These are phyloP conservation scores for Salix dunnii DNA, from an alignment of 345 rosid species.

Conservation along the genomic window DNA sequence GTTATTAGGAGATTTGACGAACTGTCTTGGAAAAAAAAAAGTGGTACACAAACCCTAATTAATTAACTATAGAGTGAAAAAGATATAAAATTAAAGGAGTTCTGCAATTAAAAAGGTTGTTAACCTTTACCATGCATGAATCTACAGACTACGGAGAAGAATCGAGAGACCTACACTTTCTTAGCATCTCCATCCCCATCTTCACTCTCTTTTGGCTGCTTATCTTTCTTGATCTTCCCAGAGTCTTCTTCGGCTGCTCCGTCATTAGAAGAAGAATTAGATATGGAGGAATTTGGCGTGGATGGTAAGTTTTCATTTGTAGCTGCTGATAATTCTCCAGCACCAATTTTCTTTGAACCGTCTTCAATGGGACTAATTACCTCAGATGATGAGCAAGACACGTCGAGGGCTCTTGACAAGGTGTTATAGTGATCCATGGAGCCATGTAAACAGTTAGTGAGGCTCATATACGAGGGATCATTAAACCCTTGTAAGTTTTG, in stretches of 20 bases:
- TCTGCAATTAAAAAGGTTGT: not conserved
- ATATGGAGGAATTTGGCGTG: conserved; percentile 31
- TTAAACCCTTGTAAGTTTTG: conserved; percentile 21
- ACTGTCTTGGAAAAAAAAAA: not conserved
- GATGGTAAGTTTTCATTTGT: not conserved
- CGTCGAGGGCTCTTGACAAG: conserved; percentile 46
- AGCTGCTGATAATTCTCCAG: conserved; percentile 2
- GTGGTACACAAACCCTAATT: not conserved
- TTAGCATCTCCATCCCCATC: conserved; percentile 20
- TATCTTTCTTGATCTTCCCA: conserved; percentile 12
- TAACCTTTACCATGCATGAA: not conserved
- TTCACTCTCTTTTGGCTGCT: conserved; percentile 8
- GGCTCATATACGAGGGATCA: conserved; percentile 45
- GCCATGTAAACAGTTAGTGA: conserved; percentile 57
- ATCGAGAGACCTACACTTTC: conserved; percentile 21
- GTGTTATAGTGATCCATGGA: conserved; percentile 48
- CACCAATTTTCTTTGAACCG: not conserved
- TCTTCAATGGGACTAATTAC: conserved; percentile 7
- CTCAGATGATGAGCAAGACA: conserved; percentile 16
- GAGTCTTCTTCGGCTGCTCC: conserved; percentile 24
- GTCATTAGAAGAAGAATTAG: conserved; percentile 30
- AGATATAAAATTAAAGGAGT: not conserved
- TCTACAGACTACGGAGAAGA: not conserved
- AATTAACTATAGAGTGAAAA: not conserved
- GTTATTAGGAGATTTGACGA: not conserved